A percentile compares a stretch with the other conserved stretches of the same genome.
Conservation (phyloP, 805 yeast species). For the Sungouiozyma intestinalis region DNA sequence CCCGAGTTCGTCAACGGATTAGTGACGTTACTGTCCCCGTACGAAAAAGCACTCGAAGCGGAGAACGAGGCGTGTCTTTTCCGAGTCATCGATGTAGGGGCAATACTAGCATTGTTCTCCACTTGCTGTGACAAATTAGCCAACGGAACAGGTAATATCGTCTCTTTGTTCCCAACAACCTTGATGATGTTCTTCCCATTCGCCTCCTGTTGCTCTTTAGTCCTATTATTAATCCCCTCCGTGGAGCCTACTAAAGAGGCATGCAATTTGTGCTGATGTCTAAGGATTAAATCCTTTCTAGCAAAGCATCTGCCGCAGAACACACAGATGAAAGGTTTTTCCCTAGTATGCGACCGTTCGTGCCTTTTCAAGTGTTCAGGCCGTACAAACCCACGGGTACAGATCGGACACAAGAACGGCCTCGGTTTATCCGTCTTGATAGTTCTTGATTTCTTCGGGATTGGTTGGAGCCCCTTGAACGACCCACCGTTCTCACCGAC, state of each 20-base stretch:
- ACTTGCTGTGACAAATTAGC: constrained; percentile 2
- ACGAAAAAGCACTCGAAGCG: constrained; percentile 30
- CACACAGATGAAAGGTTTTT: constrained; percentile 92
- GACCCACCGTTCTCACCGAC: background rate
- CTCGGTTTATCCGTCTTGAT: constrained; percentile 89
- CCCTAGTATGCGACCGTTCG: constrained; percentile 89
- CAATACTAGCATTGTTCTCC: background rate
- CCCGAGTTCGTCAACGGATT: background rate
- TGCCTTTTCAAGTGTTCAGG: constrained; percentile 90
- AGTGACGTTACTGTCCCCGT: constrained; percentile 9
- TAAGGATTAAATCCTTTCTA: constrained; percentile 70
- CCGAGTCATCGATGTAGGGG: background rate
- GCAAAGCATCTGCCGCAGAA: constrained; percentile 96
- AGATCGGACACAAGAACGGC: constrained; percentile 81
- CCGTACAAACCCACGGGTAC: constrained; percentile 93
- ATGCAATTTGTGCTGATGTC: constrained; percentile 94
- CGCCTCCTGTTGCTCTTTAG: background rate
- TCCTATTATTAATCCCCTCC: background rate
- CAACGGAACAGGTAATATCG: constrained; percentile 27
- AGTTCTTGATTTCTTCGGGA: constrained; percentile 74
- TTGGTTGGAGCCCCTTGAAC: constrained; percentile 33
- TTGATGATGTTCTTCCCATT: constrained; percentile 27
- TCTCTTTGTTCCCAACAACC: constrained; percentile 31
- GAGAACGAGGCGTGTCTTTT: constrained; percentile 34
- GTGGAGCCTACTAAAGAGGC: constrained; percentile 29